These are phyloP conservation scores for Apium graveolens DNA, from an alignment of 129 eudicot genomes.

Conservation along the genomic window DNA sequence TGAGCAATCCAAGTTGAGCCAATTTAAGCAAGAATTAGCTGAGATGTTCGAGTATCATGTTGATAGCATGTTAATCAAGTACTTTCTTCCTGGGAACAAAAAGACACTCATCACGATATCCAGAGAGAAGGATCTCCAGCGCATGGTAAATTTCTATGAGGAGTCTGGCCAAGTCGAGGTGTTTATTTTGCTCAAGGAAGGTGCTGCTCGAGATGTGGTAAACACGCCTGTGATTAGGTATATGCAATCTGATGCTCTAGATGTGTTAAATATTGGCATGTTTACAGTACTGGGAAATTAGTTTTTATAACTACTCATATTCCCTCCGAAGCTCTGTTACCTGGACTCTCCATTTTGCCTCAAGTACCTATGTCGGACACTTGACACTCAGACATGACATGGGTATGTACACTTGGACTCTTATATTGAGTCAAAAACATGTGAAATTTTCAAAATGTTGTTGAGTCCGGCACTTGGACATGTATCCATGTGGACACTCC, in stretches of 20 bases:
- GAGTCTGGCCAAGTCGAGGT: slow-evolving; percentile 16
- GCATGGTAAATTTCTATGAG: slow-evolving; percentile 16
- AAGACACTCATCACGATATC: slow-evolving; percentile 14
- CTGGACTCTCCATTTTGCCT: too few species aligned
- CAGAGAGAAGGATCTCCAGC: slow-evolving; percentile 19
- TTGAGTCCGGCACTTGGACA: too few species aligned
- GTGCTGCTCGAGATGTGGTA: slow-evolving; percentile 12
- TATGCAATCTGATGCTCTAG: not conserved
- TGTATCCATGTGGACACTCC: too few species aligned
- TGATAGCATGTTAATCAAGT: slow-evolving; percentile 11
- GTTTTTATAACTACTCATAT: not conserved
- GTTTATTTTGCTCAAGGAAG: slow-evolving; percentile 6
- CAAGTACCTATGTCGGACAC: too few species aligned
- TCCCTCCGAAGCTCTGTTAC: too few species aligned
- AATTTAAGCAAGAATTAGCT: slow-evolving; percentile 16
- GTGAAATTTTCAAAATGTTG: too few species aligned
- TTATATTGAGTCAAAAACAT: too few species aligned
- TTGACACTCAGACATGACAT: too few species aligned
- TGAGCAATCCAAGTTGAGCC: slow-evolving; percentile 9
- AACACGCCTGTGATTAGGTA: slow-evolving; percentile 16
- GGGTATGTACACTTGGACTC: too few species aligned
- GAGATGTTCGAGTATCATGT: slow-evolving; percentile 10
- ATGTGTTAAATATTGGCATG: not conserved
- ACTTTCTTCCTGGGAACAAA: slow-evolving; percentile 11
- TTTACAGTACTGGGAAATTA: not conserved